Evolutionary conservation across 768 basidiomycete genomes (phyloP).

Genomic region (Obba rivulosa): DNA sequence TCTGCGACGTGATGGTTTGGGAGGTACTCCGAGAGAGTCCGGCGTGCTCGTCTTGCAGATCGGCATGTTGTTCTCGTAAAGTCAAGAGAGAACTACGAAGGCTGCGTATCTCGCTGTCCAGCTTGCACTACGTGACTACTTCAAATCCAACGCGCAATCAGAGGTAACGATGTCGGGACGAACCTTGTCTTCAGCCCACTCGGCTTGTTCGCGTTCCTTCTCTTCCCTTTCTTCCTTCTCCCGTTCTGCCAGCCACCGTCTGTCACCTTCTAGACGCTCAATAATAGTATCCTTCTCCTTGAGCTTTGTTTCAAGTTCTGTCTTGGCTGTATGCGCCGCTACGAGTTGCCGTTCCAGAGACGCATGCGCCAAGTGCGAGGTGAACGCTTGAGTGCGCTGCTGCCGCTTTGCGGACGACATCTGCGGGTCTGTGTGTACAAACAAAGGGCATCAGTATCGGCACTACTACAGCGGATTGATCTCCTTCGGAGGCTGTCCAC

Average conservation of each 20-base stretch:
- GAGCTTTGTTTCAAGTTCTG: conserved; percentile 63
- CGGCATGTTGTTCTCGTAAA: conserved; percentile 54
- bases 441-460: neutral
- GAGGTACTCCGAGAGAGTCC: conserved; percentile 41
- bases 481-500: neutral
- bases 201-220: conserved; percentile 51
- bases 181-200: conserved; percentile 58
- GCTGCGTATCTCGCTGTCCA: conserved; percentile 46
- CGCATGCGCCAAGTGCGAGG: conserved; percentile 55
- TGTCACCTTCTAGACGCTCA: conserved; percentile 64
- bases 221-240: conserved; percentile 66
- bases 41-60: conserved; percentile 54
- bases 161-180: conserved; percentile 10
- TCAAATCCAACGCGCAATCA: conserved; percentile 5
- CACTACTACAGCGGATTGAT: neutral
- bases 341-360: conserved; percentile 65
- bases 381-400: conserved; percentile 58
- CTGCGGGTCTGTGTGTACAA: conserved; percentile 48
- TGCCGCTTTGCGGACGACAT: conserved; percentile 63
- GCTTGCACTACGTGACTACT: conserved; percentile 33
- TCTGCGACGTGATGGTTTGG: conserved; percentile 46
- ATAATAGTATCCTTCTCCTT: conserved; percentile 58
- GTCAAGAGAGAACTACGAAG: conserved; percentile 44
- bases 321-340: conserved; percentile 52
- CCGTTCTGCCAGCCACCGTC: conserved; percentile 61